Percentiles rank a stretch among this genome's conserved stretches.
Conservation (phyloP, 2,329 filamentous ascomycete genomes). For the Botrytis fabae region DNA sequence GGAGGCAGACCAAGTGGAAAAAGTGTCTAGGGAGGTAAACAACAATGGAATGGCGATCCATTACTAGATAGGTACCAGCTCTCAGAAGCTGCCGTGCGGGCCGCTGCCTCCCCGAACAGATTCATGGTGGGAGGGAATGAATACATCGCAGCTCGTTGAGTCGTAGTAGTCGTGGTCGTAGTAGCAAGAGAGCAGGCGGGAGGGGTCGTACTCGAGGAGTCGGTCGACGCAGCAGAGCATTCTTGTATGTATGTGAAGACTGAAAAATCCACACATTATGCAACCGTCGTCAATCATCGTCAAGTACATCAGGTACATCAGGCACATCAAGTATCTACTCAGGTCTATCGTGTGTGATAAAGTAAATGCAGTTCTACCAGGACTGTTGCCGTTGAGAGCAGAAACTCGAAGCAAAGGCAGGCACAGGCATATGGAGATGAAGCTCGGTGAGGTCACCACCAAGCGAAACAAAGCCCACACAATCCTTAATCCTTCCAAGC, state of each 20-base stretch:
- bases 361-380: not conserved
- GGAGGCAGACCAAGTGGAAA: not conserved
- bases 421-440: not conserved
- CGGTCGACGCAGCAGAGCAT: not conserved
- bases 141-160: too few relatives aligned
- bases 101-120: not conserved
- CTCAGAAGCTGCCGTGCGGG: not conserved
- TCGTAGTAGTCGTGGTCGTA: not conserved
- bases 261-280: not conserved
- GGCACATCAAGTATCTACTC: not conserved
- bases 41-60: not conserved
- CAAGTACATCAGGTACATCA: too few relatives aligned
- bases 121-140: not conserved
- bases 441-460: slow-evolving; percentile 18
- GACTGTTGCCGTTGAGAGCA: not conserved
- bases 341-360: not conserved
- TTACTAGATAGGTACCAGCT: not conserved
- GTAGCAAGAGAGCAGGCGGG: not conserved
- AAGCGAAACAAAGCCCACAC: slow-evolving; percentile 20
- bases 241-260: not conserved
- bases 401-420: not conserved
- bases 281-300: not conserved
- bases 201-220: too few relatives aligned
- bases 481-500: slow-evolving; percentile 5
- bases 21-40: not conserved